Evolutionary conservation across 2,329 filamentous ascomycete genomes (phyloP).

Genomic region (Claviceps citrina): DNA sequence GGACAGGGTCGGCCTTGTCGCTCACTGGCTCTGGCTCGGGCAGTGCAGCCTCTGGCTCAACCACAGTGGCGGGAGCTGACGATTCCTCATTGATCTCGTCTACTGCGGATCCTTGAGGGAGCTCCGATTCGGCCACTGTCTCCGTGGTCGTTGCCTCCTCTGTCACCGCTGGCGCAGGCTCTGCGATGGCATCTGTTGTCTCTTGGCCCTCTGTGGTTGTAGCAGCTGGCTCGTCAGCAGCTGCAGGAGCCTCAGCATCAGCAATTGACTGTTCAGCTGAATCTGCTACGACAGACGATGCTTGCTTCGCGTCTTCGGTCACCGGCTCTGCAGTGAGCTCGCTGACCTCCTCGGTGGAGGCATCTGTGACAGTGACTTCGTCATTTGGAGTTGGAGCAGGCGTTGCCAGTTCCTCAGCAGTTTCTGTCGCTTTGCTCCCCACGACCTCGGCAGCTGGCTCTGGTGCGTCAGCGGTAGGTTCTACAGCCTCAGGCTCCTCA

Average conservation of each 20-base stretch:
- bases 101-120: background rate
- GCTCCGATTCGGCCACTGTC: background rate
- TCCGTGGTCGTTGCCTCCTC: background rate
- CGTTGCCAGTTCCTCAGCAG: conserved; percentile 1
- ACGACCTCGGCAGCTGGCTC: background rate
- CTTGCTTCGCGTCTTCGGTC: conserved; percentile 1
- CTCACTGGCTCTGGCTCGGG: background rate
- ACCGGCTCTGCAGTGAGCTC: background rate
- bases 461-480: background rate
- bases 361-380: background rate
- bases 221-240: conserved; percentile 1
- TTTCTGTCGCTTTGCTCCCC: background rate
- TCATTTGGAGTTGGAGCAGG: background rate
- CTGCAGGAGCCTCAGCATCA: background rate
- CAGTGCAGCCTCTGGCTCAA: background rate
- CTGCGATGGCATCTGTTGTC: background rate
- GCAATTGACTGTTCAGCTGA: background rate
- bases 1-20: background rate
- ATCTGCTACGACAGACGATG: background rate
- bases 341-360: background rate
- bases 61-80: background rate
- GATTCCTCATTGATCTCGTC: background rate
- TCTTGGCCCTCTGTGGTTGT: background rate
- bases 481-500: background rate
- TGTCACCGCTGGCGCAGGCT: background rate